These are phyloP conservation scores for Rhinocladiella similis DNA, from an alignment of 2,329 filamentous ascomycete species.

Conservation along the genomic window DNA sequence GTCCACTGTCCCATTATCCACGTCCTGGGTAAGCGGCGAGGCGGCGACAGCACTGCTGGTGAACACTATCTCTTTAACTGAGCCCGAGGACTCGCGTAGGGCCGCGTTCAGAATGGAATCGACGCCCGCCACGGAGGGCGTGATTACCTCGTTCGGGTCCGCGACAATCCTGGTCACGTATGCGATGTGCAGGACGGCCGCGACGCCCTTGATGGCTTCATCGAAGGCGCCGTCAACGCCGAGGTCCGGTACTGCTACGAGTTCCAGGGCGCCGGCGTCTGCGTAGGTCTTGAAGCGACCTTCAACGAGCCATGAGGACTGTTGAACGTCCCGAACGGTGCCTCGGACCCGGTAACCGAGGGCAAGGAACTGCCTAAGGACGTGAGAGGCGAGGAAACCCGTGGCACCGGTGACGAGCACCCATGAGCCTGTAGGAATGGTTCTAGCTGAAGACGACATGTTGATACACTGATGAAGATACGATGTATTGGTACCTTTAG, in stretches of 20 bases:
- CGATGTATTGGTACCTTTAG: too few relatives aligned
- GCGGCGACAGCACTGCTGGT: constrained; percentile 27
- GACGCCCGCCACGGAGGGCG: constrained; percentile 33
- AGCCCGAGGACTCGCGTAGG: not conserved
- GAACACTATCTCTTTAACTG: constrained; percentile 38
- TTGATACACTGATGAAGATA: too few relatives aligned
- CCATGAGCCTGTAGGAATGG: not conserved
- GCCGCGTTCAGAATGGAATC: not conserved
- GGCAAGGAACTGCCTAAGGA: constrained; percentile 44
- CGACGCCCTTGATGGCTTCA: constrained; percentile 31
- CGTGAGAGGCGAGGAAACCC: constrained; percentile 46
- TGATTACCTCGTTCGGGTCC: constrained; percentile 43
- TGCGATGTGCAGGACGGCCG: constrained; percentile 42
- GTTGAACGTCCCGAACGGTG: constrained; percentile 39
- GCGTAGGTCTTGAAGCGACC: constrained; percentile 33
- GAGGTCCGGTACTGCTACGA: constrained; percentile 37
- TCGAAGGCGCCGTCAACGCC: constrained; percentile 25
- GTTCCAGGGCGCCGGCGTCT: constrained; percentile 36
- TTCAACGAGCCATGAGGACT: constrained; percentile 35
- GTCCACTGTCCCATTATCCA: constrained; percentile 13
- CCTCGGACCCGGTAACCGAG: constrained; percentile 48
- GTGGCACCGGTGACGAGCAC: constrained; percentile 50
- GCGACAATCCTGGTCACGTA: constrained; percentile 35
- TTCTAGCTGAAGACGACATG: too few relatives aligned
- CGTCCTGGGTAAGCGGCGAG: too few relatives aligned